phyloP scores from a whole-genome alignment of 192 early-diverging fungal genomes.

The Podochytrium sp. region DNA sequence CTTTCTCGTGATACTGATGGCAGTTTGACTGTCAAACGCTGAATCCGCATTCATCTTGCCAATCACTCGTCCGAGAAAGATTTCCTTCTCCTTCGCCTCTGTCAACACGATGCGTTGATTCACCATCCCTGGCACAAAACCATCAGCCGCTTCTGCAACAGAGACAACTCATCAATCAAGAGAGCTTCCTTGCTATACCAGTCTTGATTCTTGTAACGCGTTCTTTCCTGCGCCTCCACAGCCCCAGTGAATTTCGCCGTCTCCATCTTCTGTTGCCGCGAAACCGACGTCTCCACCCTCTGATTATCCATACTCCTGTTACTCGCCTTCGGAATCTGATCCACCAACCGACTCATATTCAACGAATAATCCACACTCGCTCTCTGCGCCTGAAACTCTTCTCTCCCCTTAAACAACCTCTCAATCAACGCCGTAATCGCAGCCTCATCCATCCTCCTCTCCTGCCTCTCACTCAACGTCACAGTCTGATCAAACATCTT shows the following conservation, averaged over 20 bases:
- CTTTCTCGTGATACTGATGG: constrained; percentile 17
- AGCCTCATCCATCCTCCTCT: constrained; percentile 45
- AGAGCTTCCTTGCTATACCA: constrained; percentile 33
- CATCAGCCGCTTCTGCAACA: constrained; percentile 14
- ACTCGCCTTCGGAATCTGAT: constrained; percentile 40
- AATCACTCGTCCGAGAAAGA: constrained; percentile 12
- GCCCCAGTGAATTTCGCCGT: constrained; percentile 28
- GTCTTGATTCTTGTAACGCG: constrained; percentile 45
- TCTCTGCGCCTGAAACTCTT: constrained; percentile 37
- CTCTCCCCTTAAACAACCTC: constrained; percentile 35
- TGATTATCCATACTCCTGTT: constrained; percentile 43
- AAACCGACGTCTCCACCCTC: constrained; percentile 29
- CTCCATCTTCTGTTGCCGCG: constrained; percentile 34
- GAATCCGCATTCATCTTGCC: constrained; percentile 14
- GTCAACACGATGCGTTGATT: constrained; percentile 22
- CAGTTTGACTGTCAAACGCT: constrained; percentile 17
- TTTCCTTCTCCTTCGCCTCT: constrained; percentile 18
- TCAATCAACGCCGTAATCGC: constrained; percentile 39
- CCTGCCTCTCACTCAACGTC: constrained; percentile 35
- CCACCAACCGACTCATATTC: constrained; percentile 33
- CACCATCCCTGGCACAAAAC: constrained; percentile 15
- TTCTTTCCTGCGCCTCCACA: constrained; percentile 36
- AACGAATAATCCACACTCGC: not conserved
- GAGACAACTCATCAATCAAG: constrained; percentile 33
- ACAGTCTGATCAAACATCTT: constrained; percentile 42